These are phyloP conservation scores for Lepiota venenata DNA, from an alignment of 768 basidiomycete species.

Conservation along the genomic window DNA sequence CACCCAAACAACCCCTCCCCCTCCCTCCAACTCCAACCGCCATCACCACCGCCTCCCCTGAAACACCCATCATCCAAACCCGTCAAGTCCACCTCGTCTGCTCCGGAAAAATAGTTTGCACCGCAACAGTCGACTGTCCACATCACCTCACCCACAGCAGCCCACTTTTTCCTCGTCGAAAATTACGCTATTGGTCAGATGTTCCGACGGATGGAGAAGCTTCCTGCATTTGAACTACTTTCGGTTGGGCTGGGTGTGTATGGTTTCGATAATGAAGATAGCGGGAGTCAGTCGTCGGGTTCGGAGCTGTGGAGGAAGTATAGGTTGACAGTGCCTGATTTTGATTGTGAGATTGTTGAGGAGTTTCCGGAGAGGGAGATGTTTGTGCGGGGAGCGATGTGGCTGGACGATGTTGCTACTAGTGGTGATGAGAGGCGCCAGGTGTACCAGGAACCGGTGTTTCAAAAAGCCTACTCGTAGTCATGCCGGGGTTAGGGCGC, in stretches of 20 bases:
- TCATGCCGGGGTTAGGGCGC: too few species aligned
- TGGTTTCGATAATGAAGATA: background rate
- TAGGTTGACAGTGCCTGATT: constrained; percentile 49
- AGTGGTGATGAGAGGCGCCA: background rate
- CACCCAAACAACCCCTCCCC: constrained; percentile 25
- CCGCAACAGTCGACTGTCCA: constrained; percentile 65
- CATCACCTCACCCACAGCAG: constrained; percentile 52
- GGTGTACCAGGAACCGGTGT: too few species aligned
- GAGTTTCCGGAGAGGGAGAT: constrained; percentile 66
- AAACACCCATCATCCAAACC: constrained; percentile 53
- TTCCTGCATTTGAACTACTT: constrained; percentile 56
- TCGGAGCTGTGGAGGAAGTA: constrained; percentile 52
- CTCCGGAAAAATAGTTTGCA: constrained; percentile 49
- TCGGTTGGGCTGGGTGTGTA: constrained; percentile 42
- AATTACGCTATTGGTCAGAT: constrained; percentile 69
- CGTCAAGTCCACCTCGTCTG: constrained; percentile 69
- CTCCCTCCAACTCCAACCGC: constrained; percentile 29
- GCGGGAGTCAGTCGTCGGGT: background rate
- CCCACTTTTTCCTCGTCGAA: constrained; percentile 63
- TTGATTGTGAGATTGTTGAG: constrained; percentile 66
- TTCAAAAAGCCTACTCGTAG: too few species aligned
- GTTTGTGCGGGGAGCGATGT: constrained; percentile 52
- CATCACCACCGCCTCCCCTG: constrained; percentile 39
- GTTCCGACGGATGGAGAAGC: constrained; percentile 49
- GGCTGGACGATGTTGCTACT: constrained; percentile 36